Percentiles rank a stretch among this genome's conserved stretches.
Conservation (phyloP, 371 early-diverging fungal species). For the Apophysomyces sp. region DNA sequence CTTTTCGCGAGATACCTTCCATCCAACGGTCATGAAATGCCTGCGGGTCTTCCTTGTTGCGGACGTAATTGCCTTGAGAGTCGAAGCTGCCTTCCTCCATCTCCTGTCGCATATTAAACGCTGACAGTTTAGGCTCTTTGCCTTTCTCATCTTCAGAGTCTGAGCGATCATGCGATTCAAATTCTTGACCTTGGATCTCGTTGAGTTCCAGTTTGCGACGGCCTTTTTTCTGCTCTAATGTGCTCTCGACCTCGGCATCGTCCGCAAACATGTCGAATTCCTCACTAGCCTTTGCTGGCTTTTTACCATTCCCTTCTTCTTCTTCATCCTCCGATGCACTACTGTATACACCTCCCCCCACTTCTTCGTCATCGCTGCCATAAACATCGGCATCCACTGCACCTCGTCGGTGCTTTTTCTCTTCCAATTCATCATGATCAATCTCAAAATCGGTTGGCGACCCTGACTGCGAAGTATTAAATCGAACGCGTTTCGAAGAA, state of each 20-base stretch:
- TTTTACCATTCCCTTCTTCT: conserved; percentile 17
- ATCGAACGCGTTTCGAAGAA: conserved; percentile 39
- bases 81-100: conserved; percentile 89
- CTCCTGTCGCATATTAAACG: conserved; percentile 89
- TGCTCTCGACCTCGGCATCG: conserved; percentile 19
- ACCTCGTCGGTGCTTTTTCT: conserved; percentile 49
- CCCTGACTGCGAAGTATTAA: conserved; percentile 11
- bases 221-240: conserved; percentile 17
- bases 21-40: conserved; percentile 90
- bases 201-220: conserved; percentile 26
- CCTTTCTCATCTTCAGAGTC: conserved; percentile 41
- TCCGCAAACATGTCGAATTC: conserved; percentile 68
- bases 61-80: conserved; percentile 79
- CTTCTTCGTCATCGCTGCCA: conserved; percentile 56
- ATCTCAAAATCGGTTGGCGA: conserved; percentile 38
- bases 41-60: conserved; percentile 78
- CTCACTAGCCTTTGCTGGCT: conserved; percentile 36
- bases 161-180: conserved; percentile 31
- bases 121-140: conserved; percentile 62
- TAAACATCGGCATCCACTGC: conserved; percentile 53
- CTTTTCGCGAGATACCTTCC: conserved; percentile 69
- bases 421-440: conserved; percentile 51
- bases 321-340: conserved; percentile 47
- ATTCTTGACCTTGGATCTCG: conserved; percentile 59
- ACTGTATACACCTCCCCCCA: conserved; percentile 48